Evolutionary conservation across 495 filamentous ascomycete species (phyloP), one percentile per base, ranked within the genome.

Genomic region (Trichoderma gamsii): DNA sequence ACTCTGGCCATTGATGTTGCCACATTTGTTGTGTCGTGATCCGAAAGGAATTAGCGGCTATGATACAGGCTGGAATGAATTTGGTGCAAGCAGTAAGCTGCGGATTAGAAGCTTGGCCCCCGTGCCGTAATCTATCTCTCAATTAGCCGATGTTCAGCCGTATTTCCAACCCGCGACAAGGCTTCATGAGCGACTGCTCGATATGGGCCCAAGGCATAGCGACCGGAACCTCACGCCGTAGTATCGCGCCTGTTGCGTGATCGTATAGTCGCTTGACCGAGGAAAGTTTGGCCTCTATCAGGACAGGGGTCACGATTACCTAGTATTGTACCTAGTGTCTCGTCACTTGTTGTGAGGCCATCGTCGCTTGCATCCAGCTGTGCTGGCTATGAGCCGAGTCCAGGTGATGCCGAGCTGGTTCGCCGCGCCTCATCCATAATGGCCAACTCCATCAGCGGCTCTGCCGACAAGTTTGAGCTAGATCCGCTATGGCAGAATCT

Each of bases 401-500:
- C 7, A 61, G 56, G 56, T 61, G 25, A 61, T 32, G 56, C 15
- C 25, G 25, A 61, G 56, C 56, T 29, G 12, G 56, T n/a, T n/a
- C 44, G 44, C 44, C 56, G 56, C 18, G 15, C 13, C 25, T 32
- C 29, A 1, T 18, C 25, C 56, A 61, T 32, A 61, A 61, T 61
- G 56, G 56, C 56, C 56, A 61, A 61, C 56, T 61, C 56, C 56
- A 61, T 61, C 56, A 32, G 27, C 56, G 27, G 27, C 56, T 15
- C 56, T 67, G 56, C 56, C 44, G 59, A 27, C 29, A 75, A 72
- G 41, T 82, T 82, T 78, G 82, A 84, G 70, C 76, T 88, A 71
- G 87, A 89, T 78, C 85, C 88, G 76, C 82, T 88, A 72, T 92
- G 88, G 88, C 83, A 90, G 66, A 86, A 91, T 74, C 79, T 88